A percentile compares a stretch with the other conserved stretches of the same genome.
Conservation (phyloP, 2,329 filamentous ascomycete genomes). For the Intubia oerlemansii region DNA sequence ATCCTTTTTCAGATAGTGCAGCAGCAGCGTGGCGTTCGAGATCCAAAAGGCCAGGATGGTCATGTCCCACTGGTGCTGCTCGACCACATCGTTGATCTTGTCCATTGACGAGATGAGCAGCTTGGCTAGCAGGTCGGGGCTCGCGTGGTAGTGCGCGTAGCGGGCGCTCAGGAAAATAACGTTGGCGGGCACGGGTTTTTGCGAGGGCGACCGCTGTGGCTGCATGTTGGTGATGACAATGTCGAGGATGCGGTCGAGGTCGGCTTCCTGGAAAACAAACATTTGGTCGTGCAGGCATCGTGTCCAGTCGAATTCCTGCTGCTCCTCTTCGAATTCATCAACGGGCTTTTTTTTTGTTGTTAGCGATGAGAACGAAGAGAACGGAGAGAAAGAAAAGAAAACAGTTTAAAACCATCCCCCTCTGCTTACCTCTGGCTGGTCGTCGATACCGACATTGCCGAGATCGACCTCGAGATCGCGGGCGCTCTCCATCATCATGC, state of each 20-base stretch:
- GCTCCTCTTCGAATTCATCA: constrained; percentile 71
- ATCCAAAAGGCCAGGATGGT: constrained; percentile 98
- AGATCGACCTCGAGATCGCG: constrained; percentile 91
- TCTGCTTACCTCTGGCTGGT: constrained; percentile 64
- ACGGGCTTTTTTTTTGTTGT: constrained; percentile 23
- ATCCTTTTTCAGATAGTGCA: constrained; percentile 96
- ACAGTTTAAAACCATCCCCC: constrained; percentile 3
- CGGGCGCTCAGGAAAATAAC: constrained; percentile 88
- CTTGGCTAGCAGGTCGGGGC: constrained; percentile 58
- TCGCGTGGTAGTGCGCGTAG: constrained; percentile 93
- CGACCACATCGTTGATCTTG: constrained; percentile 93
- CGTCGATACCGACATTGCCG: constrained; percentile 86
- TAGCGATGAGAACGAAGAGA: constrained; percentile 8
- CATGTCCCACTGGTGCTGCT: constrained; percentile 96
- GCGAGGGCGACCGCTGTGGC: constrained; percentile 81
- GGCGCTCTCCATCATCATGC: constrained; percentile 99
- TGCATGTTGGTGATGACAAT: constrained; percentile 98
- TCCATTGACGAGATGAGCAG: constrained; percentile 76
- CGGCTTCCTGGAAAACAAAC: constrained; percentile 96
- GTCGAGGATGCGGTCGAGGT: constrained; percentile 77
- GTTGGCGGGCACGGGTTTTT: constrained; percentile 94
- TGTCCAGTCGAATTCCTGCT: constrained; percentile 90
- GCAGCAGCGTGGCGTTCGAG: constrained; percentile 82
- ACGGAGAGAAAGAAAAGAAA: neutral
- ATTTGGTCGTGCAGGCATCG: constrained; percentile 92